A percentile compares a stretch with the other conserved stretches of the same genome.
phyloP scores from a whole-genome alignment of 768 basidiomycete species.

The Multifurca ochricompacta region DNA sequence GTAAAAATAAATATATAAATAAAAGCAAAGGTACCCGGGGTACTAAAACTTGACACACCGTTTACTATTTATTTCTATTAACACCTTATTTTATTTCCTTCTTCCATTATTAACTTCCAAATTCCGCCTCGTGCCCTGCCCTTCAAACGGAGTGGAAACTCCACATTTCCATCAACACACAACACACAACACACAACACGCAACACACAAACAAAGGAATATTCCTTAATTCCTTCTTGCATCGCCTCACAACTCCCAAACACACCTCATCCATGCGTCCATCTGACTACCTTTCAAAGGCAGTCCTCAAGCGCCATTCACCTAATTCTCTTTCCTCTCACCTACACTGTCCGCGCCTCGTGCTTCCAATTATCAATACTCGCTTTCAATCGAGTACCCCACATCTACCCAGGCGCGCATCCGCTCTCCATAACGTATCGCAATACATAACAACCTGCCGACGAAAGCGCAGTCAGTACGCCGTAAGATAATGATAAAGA shows the following conservation, averaged over 20 bases:
- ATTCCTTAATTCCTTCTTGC: too few relatives aligned
- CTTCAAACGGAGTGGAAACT: too few relatives aligned
- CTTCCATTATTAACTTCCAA: background rate
- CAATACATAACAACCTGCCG: conserved; percentile 42
- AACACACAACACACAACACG: too few relatives aligned
- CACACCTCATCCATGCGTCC: background rate
- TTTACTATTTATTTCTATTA: too few relatives aligned
- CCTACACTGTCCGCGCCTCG: background rate
- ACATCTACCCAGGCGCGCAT: conserved; percentile 53
- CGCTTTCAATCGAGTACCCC: conserved; percentile 41
- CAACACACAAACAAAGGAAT: too few relatives aligned
- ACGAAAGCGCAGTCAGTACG: background rate
- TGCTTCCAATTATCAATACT: conserved; percentile 21
- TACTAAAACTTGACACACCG: too few relatives aligned
- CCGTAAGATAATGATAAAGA: background rate
- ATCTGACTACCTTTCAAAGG: background rate
- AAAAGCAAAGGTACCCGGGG: too few relatives aligned
- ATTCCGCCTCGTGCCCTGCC: background rate
- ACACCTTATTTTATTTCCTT: too few relatives aligned
- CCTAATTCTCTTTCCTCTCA: too few relatives aligned
- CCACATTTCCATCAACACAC: too few relatives aligned
- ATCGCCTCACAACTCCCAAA: too few relatives aligned
- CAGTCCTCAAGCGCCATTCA: background rate
- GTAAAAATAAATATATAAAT: too few relatives aligned
- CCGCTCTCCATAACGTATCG: conserved; percentile 47